Percentiles rank a stretch among this genome's conserved stretches.
phyloP scores from a whole-genome alignment of 1,284 basidiomycete genomes.

The Heterobasidion occidentale region DNA sequence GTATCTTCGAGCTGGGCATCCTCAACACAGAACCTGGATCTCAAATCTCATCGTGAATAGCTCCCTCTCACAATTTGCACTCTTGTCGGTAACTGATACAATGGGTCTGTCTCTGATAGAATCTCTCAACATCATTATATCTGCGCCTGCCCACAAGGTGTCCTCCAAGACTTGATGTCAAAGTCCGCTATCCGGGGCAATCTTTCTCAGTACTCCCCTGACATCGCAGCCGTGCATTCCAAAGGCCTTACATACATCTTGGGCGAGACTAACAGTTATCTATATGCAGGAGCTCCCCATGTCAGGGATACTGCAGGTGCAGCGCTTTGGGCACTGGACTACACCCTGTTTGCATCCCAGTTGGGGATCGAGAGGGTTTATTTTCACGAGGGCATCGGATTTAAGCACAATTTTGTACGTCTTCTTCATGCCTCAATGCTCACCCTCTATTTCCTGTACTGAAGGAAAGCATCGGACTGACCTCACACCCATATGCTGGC shows the following conservation, averaged over 20 bases:
- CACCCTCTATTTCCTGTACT: not conserved
- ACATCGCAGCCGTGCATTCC: constrained; percentile 38
- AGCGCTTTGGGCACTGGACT: constrained; percentile 63
- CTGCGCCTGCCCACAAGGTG: constrained; percentile 43
- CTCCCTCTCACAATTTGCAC: not conserved
- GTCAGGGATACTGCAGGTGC: constrained; percentile 68
- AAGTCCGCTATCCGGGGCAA: constrained; percentile 53
- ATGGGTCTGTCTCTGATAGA: constrained; percentile 21
- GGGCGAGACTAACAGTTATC: constrained; percentile 32
- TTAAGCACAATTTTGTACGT: constrained; percentile 35
- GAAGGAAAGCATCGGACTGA: not conserved
- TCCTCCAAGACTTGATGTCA: constrained; percentile 52
- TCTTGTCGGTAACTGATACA: not conserved
- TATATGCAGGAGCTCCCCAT: constrained; percentile 51
- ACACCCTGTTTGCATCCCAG: constrained; percentile 41
- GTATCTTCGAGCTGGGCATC: constrained; percentile 29
- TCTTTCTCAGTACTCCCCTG: constrained; percentile 37
- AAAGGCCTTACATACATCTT: constrained; percentile 50
- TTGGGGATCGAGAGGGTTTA: constrained; percentile 27
- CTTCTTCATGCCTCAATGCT: no score
- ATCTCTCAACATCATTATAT: constrained; percentile 60
- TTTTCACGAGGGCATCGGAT: constrained; percentile 37
- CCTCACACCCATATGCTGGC: no score
- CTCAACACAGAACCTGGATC: constrained; percentile 23
- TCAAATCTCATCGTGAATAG: constrained; percentile 23